phyloP scores from a whole-genome alignment of 2,329 filamentous ascomycete genomes.

The Curvularia spicifera region DNA sequence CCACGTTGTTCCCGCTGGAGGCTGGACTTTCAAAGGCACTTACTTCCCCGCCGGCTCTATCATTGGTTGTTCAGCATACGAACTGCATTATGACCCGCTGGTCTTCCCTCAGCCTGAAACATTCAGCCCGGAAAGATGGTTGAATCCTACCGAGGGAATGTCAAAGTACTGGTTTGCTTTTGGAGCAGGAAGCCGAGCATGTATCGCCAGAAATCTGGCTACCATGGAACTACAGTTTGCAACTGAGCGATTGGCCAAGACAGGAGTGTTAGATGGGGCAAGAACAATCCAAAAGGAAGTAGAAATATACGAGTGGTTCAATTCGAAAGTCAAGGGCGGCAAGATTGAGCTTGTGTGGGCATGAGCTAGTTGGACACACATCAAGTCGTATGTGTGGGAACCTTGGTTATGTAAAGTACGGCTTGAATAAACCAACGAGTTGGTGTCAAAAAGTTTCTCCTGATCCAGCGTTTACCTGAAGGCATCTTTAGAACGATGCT shows the following conservation, averaged over 20 bases:
- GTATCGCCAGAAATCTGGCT: conserved; percentile 43
- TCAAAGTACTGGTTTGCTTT: conserved; percentile 46
- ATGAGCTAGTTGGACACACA: neutral
- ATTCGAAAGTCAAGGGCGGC: conserved; percentile 59
- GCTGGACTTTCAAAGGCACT: conserved; percentile 36
- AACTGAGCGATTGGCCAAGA: conserved; percentile 52
- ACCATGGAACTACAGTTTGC: conserved; percentile 38
- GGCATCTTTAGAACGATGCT: neutral
- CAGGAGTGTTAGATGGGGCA: conserved; percentile 55
- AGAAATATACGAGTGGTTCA: conserved; percentile 64
- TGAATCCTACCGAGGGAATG: conserved; percentile 33
- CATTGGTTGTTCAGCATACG: conserved; percentile 40
- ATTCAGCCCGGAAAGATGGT: conserved; percentile 46
- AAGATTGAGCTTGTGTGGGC: conserved; percentile 52
- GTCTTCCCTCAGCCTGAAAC: conserved; percentile 26
- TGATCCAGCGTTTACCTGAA: neutral
- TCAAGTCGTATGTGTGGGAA: neutral
- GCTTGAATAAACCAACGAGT: neutral
- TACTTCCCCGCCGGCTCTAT: conserved; percentile 34
- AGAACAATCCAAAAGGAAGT: conserved; percentile 51
- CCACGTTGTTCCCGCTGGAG: conserved; percentile 36
- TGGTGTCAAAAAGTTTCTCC: neutral
- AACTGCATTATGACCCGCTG: conserved; percentile 33
- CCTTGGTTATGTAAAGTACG: no score
- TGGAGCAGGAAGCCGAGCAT: conserved; percentile 40